These are phyloP conservation scores for Ceratobasidium sp. DNA, from an alignment of 1,284 basidiomycete species.

Conservation along the genomic window DNA sequence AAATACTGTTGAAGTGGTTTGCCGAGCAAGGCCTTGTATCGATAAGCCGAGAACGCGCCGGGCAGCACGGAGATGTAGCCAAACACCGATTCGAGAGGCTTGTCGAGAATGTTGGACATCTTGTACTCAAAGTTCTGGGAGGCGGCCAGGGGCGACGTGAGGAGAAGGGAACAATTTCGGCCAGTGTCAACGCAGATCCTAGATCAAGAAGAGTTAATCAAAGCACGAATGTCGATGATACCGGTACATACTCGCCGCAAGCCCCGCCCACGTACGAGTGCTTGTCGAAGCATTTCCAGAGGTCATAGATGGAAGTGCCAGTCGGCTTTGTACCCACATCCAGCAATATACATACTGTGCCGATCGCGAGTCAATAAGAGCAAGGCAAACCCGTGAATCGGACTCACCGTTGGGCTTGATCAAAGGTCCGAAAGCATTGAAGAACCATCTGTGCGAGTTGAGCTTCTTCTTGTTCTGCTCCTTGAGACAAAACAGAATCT, in stretches of 20 bases:
- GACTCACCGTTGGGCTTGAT: conserved; percentile 77
- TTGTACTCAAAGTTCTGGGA: conserved; percentile 95
- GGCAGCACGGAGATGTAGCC: conserved; percentile 86
- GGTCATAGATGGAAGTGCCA: conserved; percentile 91
- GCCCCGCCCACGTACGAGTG: conserved; percentile 92
- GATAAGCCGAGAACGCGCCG: conserved; percentile 93
- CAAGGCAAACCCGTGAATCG: conserved; percentile 3
- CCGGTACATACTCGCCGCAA: conserved; percentile 80
- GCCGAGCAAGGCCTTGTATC: conserved; percentile 57
- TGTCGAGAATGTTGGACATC: conserved; percentile 93
- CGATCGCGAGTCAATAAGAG: conserved; percentile 14
- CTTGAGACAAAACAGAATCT: conserved; percentile 92
- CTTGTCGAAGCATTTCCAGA: conserved; percentile 95
- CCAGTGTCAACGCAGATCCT: conserved; percentile 88
- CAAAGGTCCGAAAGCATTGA: conserved; percentile 92
- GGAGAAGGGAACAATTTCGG: conserved; percentile 76
- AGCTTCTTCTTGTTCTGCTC: conserved; percentile 97
- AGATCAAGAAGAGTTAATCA: not conserved
- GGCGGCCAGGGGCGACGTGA: conserved; percentile 86
- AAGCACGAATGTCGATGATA: not conserved
- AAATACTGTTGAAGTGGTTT: conserved; percentile 27
- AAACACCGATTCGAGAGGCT: conserved; percentile 91
- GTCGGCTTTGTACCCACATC: conserved; percentile 96
- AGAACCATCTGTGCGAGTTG: conserved; percentile 95
- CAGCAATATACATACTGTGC: conserved; percentile 78